Conservation (phyloP, 257 asterid species). For the Rauvolfia tetraphylla region DNA sequence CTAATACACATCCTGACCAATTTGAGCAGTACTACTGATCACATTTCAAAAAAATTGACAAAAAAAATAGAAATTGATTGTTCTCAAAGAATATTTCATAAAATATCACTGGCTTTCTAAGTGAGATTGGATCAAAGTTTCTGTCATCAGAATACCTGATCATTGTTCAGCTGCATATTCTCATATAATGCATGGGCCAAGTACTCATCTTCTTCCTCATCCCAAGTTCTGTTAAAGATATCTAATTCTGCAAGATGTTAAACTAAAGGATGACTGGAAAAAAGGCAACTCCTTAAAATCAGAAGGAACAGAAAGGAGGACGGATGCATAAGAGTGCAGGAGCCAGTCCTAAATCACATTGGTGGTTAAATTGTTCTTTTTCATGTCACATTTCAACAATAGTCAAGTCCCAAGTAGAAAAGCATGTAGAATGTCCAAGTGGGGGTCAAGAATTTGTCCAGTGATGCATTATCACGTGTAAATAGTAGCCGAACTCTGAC, state of each 20-base stretch:
- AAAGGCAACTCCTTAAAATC: neutral
- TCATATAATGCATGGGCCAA: slow-evolving; percentile 67
- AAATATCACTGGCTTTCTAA: neutral
- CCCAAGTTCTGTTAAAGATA: slow-evolving; percentile 46
- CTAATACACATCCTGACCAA: neutral
- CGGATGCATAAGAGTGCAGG: neutral
- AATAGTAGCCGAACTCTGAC: neutral
- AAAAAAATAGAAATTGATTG: slow-evolving; percentile 3
- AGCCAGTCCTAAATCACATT: neutral
- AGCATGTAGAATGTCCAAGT: neutral
- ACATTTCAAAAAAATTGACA: neutral
- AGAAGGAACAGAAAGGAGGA: neutral
- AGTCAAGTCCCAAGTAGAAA: neutral
- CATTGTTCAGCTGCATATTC: slow-evolving; percentile 71
- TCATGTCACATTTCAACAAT: neutral
- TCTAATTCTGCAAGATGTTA: slow-evolving; percentile 47
- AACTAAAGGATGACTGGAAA: slow-evolving; percentile 20
- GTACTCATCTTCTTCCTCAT: slow-evolving; percentile 90
- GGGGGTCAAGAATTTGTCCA: neutral
- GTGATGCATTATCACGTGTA: neutral
- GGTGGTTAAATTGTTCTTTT: neutral
- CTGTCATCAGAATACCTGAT: slow-evolving; percentile 49
- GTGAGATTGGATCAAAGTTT: slow-evolving; percentile 10
- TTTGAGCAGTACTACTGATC: neutral
- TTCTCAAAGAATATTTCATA: neutral